A percentile compares a stretch with the other conserved stretches of the same genome.
phyloP scores from a whole-genome alignment of 116 monocot species.

The Iris pallida region DNA sequence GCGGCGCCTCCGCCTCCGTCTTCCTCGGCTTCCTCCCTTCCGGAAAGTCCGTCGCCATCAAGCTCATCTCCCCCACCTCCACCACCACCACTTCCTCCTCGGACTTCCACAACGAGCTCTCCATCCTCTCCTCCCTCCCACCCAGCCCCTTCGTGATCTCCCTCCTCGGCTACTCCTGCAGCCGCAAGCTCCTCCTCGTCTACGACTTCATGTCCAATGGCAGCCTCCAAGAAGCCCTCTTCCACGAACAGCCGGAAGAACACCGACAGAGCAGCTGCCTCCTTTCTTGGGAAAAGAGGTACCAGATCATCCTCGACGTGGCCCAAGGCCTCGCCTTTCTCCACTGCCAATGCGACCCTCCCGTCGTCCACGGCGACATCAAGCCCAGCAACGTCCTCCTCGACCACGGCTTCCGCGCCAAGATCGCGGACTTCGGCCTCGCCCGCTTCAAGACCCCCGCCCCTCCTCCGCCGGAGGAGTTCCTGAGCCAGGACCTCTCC shows the following conservation, averaged over 20 bases:
- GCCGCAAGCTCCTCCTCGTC: constrained; percentile 1
- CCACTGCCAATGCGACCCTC: constrained; percentile 64
- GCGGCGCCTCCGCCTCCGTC: constrained; percentile 3
- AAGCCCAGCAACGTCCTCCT: constrained; percentile 92
- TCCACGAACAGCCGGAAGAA: constrained; percentile 1
- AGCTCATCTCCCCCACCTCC: background rate
- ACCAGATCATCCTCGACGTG: constrained; percentile 63
- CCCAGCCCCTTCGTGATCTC: constrained; percentile 9
- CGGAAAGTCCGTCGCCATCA: background rate
- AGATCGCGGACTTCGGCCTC: constrained; percentile 77
- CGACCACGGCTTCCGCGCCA: constrained; percentile 50
- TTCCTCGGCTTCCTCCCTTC: background rate
- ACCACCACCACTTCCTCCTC: background rate
- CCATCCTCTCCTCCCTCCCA: background rate
- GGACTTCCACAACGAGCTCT: constrained; percentile 10
- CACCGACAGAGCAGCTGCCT: background rate
- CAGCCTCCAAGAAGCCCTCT: constrained; percentile 33
- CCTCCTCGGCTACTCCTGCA: constrained; percentile 7
- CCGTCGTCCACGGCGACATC: constrained; percentile 82
- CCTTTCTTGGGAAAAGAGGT: constrained; percentile 54
- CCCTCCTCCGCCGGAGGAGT: background rate
- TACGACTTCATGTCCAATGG: constrained; percentile 13
- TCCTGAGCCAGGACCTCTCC: too few species aligned
- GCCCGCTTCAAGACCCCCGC: constrained; percentile 38
- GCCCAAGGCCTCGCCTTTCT: constrained; percentile 65